Evolutionary conservation across 2,329 filamentous ascomycete genomes (phyloP).

Genomic region (Aspergillus luchuensis): DNA sequence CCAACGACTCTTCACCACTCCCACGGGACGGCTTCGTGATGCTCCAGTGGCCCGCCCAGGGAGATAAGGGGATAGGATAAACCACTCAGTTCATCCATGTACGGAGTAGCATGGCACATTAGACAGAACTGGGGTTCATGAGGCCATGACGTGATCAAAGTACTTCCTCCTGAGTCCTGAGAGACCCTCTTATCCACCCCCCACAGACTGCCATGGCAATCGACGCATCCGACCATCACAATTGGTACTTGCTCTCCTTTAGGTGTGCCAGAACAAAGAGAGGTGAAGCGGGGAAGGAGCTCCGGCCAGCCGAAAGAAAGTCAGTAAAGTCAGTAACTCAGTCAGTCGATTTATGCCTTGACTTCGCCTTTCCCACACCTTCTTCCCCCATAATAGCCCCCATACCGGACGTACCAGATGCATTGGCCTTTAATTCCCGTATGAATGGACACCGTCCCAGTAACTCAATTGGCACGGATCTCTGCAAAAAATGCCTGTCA

Average conservation of each 20-base stretch:
- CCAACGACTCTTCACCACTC: constrained; percentile 1
- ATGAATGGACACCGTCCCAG: not conserved
- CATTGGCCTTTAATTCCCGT: constrained; percentile 7
- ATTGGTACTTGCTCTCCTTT: constrained; percentile 1
- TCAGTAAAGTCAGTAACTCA: not conserved
- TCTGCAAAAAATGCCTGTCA: constrained; percentile 20
- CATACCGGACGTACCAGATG: not conserved
- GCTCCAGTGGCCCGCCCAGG: not conserved
- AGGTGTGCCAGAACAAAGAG: constrained; percentile 16
- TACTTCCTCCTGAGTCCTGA: no score
- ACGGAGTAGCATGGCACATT: not conserved
- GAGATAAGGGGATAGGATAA: not conserved
- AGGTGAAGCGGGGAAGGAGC: constrained; percentile 11
- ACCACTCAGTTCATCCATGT: not conserved
- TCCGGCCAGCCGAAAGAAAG: constrained; percentile 13
- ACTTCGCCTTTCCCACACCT: not conserved
- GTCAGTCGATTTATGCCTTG: not conserved
- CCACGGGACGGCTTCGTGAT: not conserved
- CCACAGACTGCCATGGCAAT: not conserved
- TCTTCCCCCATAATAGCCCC: no score
- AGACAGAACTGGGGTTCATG: not conserved
- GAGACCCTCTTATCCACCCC: not conserved
- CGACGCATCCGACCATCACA: not conserved
- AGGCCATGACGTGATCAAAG: not conserved
- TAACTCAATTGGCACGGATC: constrained; percentile 19